Percentiles rank a stretch among this genome's conserved stretches.
Conservation (phyloP, 805 yeast species). For the Barnettozyma botsteinii region DNA sequence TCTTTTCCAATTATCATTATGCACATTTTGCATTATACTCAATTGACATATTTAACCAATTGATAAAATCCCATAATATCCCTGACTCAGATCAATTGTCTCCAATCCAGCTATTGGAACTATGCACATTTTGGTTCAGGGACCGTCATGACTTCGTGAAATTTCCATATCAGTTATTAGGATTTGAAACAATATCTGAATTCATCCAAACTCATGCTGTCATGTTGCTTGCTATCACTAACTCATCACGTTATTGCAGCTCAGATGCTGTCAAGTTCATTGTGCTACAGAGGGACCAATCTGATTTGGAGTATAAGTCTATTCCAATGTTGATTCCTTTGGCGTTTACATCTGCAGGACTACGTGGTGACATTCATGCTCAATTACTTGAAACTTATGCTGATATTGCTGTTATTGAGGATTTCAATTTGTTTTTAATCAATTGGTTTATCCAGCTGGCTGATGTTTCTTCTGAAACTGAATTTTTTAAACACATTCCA, state of each 20-base stretch:
- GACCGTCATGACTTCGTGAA: conserved; percentile 2
- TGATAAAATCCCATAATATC: not conserved
- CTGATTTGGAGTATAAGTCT: conserved; percentile 28
- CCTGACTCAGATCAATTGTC: conserved; percentile 3
- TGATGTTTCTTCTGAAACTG: conserved; percentile 33
- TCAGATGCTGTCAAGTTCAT: not conserved
- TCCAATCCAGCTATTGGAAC: conserved; percentile 10
- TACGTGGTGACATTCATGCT: conserved; percentile 29
- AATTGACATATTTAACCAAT: not conserved
- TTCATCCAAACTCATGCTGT: conserved; percentile 25
- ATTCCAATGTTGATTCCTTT: conserved; percentile 38
- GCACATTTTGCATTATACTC: conserved; percentile 23
- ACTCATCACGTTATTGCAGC: conserved; percentile 17
- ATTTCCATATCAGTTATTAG: conserved; percentile 13
- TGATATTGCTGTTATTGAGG: conserved; percentile 10
- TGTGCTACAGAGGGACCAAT: not conserved
- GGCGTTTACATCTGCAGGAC: conserved; percentile 36
- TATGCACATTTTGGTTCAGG: conserved; percentile 11
- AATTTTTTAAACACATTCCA: conserved; percentile 15
- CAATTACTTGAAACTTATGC: conserved; percentile 14
- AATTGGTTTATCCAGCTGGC: conserved; percentile 33
- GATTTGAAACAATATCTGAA: not conserved
- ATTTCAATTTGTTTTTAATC: conserved; percentile 30
- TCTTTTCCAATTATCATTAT: conserved; percentile 5
- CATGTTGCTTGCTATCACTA: conserved; percentile 35